Evolutionary conservation across 345 rosid species (phyloP), one percentile per base, ranked within the genome.

Genomic region (Jatropha curcas): DNA sequence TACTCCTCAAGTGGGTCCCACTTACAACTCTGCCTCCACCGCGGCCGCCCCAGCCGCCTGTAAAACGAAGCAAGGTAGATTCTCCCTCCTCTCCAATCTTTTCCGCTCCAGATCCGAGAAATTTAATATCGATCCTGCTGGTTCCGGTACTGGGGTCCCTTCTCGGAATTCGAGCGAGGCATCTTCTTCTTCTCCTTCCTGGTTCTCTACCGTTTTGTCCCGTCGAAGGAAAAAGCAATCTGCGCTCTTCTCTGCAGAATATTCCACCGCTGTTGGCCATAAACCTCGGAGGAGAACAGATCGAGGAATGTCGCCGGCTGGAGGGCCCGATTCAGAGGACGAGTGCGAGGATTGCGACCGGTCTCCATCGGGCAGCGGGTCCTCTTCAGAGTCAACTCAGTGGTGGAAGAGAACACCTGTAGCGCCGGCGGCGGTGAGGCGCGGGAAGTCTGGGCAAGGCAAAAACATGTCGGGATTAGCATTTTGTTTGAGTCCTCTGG

Each of bases 401-500:
- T 63, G 60, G 39, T 72, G 78, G 84, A 66, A 84, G 50, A 83
- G 59, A 81, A 87, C 82, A 65, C 80, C 77, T 76, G 75, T 59
- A 60, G 55, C 82, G 7, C 77, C 86, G 24, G 71, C 79, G 39
- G 67, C 76, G 53, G 67, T 79, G 60, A 72, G 83, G 72, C 81
- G 84, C 25, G 77, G 70, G 74, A 86, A 74, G 77, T 30, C 65
- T 64, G 89, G 79, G 20, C 65, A 77, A 1, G 43, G 51, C 35
- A 83, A 71, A 72, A 83, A 74, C 76, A 56, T 84, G 24, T 81
- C 98, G 0, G 90, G 89, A 33, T 80, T 93, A 67, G 80, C 87
- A 34, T 89, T 95, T 78, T 95, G 98, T 77, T 73, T 95, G 81
- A 92, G 96, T 75, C 99, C 99, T 35, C 79, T 96, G 22, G 93